These are phyloP conservation scores for Phlebiopsis gigantea DNA, from an alignment of 768 basidiomycete genomes.

Conservation along the genomic window DNA sequence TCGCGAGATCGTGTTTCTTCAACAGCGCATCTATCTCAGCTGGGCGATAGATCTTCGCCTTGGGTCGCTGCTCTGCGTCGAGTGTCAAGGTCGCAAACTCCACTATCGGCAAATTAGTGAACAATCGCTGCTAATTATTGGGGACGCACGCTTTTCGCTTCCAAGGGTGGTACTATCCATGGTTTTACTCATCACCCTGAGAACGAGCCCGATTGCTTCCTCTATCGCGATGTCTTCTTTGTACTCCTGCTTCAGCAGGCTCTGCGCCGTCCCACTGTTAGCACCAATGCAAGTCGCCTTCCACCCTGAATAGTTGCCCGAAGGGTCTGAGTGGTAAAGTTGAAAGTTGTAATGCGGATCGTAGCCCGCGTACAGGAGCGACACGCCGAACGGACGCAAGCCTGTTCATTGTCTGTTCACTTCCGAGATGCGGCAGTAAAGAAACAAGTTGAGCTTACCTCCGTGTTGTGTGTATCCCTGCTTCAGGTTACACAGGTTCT, in stretches of 20 bases:
- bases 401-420: constrained; percentile 39
- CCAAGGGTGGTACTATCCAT: constrained; percentile 98
- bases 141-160: constrained; percentile 84
- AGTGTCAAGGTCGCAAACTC: constrained; percentile 94
- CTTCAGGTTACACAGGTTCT: constrained; percentile 93
- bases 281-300: constrained; percentile 99
- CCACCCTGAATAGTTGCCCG: constrained; percentile 97
- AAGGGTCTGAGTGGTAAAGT: constrained; percentile 96
- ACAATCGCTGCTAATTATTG: not conserved
- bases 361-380: constrained; percentile 93
- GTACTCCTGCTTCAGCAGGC: constrained; percentile 95
- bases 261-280: constrained; percentile 94
- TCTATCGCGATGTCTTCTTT: constrained; percentile 91
- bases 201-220: constrained; percentile 86
- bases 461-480: constrained; percentile 98
- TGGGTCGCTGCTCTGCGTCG: constrained; percentile 70
- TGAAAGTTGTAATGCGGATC: constrained; percentile 96
- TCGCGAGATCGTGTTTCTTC: constrained; percentile 72
- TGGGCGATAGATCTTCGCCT: constrained; percentile 89
- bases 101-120: constrained; percentile 42
- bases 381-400: constrained; percentile 97
- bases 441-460: constrained; percentile 47
- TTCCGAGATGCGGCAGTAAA: not conserved
- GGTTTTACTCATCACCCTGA: constrained; percentile 98
- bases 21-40: constrained; percentile 84